A percentile compares a stretch with the other conserved stretches of the same genome.
These are phyloP conservation scores for Eutrema japonicum DNA, from an alignment of 345 rosid genomes.

Conservation along the genomic window DNA sequence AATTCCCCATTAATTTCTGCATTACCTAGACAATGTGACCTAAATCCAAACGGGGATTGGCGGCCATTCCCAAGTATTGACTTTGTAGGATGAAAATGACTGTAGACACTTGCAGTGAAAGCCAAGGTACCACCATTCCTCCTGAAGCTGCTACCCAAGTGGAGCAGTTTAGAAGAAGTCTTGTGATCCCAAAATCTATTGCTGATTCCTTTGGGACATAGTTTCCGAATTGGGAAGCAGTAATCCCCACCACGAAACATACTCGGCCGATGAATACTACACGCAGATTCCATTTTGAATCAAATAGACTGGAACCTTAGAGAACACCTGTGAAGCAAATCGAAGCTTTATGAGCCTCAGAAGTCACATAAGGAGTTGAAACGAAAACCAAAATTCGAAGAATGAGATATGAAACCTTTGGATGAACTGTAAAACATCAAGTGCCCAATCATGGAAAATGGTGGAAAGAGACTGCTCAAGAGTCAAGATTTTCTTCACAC, in stretches of 20 bases:
- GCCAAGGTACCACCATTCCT: constrained; percentile 43
- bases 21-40: constrained; percentile 53
- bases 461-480: constrained; percentile 4
- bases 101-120: constrained; percentile 43
- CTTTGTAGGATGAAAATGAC: constrained; percentile 42
- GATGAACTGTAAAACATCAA: constrained; percentile 5
- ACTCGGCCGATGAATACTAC: constrained; percentile 54
- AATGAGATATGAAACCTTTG: neutral
- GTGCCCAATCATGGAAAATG: too few relatives aligned
- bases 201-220: constrained; percentile 49
- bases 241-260: constrained; percentile 43
- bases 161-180: too few relatives aligned
- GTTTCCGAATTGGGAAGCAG: constrained; percentile 42
- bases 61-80: constrained; percentile 38
- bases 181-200: constrained; percentile 43
- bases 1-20: constrained; percentile 49
- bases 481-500: neutral
- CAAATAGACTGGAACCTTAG: neutral
- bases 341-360: neutral
- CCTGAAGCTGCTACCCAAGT: constrained; percentile 39
- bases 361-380: neutral
- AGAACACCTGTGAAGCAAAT: constrained; percentile 44
- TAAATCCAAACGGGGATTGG: constrained; percentile 45
- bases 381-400: neutral
- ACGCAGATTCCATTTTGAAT: constrained; percentile 61